A percentile compares a stretch with the other conserved stretches of the same genome.
Conservation (phyloP, 2,329 filamentous ascomycete genomes). For the Colletotrichum sp. region DNA sequence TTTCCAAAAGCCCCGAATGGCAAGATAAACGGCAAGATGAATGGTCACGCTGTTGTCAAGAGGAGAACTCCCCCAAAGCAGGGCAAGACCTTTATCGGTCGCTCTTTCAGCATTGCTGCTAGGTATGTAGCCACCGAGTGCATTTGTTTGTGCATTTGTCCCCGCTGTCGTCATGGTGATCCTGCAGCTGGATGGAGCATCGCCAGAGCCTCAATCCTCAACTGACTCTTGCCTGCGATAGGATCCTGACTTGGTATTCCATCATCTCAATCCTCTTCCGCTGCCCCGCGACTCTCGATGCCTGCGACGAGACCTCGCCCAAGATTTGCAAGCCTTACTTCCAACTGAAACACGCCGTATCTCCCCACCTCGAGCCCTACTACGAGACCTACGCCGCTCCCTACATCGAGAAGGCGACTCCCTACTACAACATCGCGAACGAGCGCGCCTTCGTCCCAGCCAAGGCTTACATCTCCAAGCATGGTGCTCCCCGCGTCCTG, state of each 20-base stretch:
- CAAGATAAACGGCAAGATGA: constrained; percentile 31
- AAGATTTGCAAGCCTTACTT: constrained; percentile 85
- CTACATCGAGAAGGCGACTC: constrained; percentile 77
- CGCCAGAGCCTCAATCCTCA: background rate
- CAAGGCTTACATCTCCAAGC: constrained; percentile 69
- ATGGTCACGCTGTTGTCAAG: constrained; percentile 39
- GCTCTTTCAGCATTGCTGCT: constrained; percentile 54
- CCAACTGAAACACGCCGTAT: constrained; percentile 64
- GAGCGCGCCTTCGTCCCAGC: constrained; percentile 73
- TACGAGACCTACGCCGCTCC: constrained; percentile 85
- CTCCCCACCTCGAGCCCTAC: constrained; percentile 83
- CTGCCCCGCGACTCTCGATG: constrained; percentile 75
- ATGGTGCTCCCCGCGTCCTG: constrained; percentile 76
- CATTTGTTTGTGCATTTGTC: background rate
- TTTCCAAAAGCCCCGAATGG: constrained; percentile 28
- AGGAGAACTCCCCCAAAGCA: constrained; percentile 30
- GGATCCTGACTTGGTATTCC: constrained; percentile 84
- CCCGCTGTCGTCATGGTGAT: background rate
- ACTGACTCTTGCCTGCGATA: constrained; percentile 36
- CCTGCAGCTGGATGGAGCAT: background rate
- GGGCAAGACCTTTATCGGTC: constrained; percentile 36
- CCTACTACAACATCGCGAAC: constrained; percentile 72
- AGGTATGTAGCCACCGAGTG: constrained; percentile 48
- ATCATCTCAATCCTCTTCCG: constrained; percentile 82
- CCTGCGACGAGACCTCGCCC: constrained; percentile 73